Evolutionary conservation across 352 stramenopile species (phyloP).

Genomic region (Thalassiosira hispida): DNA sequence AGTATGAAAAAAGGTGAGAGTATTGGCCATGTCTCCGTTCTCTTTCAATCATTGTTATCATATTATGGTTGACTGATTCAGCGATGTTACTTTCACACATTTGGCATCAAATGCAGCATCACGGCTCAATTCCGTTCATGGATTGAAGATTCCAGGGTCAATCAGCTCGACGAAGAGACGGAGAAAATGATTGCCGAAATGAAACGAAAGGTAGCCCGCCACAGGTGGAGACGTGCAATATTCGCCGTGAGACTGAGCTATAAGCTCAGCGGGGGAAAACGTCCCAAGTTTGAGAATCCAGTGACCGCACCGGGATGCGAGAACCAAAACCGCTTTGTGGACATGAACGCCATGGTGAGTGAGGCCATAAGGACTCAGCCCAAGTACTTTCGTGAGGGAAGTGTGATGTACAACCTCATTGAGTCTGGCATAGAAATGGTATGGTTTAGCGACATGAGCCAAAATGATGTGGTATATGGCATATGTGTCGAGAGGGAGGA

Average conservation of each 20-base stretch:
- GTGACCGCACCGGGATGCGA: constrained; percentile 35
- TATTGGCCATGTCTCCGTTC: neutral
- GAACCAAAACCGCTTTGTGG: constrained; percentile 42
- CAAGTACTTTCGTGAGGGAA: constrained; percentile 40
- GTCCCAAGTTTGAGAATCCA: constrained; percentile 35
- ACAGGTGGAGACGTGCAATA: constrained; percentile 41
- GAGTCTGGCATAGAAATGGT: constrained; percentile 48
- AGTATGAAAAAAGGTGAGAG: constrained; percentile 39
- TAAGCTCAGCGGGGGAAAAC: constrained; percentile 37
- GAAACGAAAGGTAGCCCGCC: constrained; percentile 35
- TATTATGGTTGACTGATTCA: neutral
- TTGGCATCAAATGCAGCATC: constrained; percentile 11
- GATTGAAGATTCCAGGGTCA: constrained; percentile 40
- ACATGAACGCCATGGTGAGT: constrained; percentile 43
- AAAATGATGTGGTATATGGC: constrained; percentile 53
- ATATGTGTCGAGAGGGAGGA: constrained; percentile 46
- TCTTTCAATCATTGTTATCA: constrained; percentile 10
- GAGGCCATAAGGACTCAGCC: constrained; percentile 25
- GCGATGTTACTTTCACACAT: neutral
- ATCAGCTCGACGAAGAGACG: constrained; percentile 31
- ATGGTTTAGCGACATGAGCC: constrained; percentile 39
- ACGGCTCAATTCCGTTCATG: constrained; percentile 29
- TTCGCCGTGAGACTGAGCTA: constrained; percentile 25
- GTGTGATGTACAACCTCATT: constrained; percentile 50
- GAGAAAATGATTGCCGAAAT: constrained; percentile 36